Base-by-base conservation (phyloP, 1,284 basidiomycete species). In the Golubevia pallescens region DNA sequence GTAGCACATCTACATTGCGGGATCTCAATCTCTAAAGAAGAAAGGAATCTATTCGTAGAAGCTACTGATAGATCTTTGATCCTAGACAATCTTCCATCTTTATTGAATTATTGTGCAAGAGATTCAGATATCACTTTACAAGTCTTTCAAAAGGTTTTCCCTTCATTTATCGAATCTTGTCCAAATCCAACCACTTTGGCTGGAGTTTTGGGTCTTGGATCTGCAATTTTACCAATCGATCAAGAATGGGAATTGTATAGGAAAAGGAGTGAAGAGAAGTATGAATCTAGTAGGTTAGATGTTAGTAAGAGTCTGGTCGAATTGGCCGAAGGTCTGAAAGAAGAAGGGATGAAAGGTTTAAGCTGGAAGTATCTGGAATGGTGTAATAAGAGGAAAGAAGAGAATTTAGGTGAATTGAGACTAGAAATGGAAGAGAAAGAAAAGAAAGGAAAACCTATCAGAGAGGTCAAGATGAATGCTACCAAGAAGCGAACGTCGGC, bases 151-250 rank as follows among this genome's bases (percentile, higher is more conserved):
- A 89, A 90, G 67, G 92, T 93, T 6, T 89, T 97, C n/a, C 94
- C 95, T 0, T 89, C 90, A 0, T 99, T 97, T 84, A 88, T 94
- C 52, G 81, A 88, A 20, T 90, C 90, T 1, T 99, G 96, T 84
- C 95, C 95, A 0, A 94, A 93, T 86, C 96, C 96, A 0, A 95
- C 93, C 0, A 93, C 93, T 1, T 95, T 97, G 78, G 92, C 95
- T 0, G 96, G 97, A 7, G 90, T 97, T 19, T 87, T 97, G 58
- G 91, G 91, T 0, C 97, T 99, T 93, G 93, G 94, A 1, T 94
- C 92, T 57, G 92, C 93, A 56, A 93, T 98, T 74, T 87, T 99
- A 51, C 92, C 94, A 0, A 93, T 99, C 53, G 93, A 98, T 81
- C 88, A 94, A 74, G 88, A 90, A 63, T 99, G 97, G 97, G 90